These are phyloP conservation scores for Bothriochloa decipiens DNA, from an alignment of 176 grass and related monocot species.

Conservation along the genomic window DNA sequence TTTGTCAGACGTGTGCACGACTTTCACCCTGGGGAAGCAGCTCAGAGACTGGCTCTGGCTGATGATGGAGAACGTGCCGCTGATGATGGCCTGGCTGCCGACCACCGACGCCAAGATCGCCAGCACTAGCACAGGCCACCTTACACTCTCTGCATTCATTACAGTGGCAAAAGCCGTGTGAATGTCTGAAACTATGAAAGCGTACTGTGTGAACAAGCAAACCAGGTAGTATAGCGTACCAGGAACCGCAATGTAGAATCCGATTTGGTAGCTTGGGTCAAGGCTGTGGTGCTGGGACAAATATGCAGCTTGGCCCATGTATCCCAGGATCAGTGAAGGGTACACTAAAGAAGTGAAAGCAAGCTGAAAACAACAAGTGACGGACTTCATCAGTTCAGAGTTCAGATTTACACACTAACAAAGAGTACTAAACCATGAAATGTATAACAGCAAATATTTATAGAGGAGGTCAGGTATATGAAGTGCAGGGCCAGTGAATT, in stretches of 20 bases:
- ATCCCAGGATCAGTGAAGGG: slow-evolving; percentile 85
- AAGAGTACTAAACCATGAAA: not conserved
- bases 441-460: not conserved
- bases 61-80: slow-evolving; percentile 96
- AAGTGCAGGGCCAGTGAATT: slow-evolving; percentile 5
- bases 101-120: slow-evolving; percentile 93
- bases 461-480: not conserved
- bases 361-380: slow-evolving; percentile 54
- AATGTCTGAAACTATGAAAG: not conserved
- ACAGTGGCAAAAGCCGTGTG: not conserved
- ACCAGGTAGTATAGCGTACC: slow-evolving; percentile 36
- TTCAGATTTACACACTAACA: not conserved
- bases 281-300: slow-evolving; percentile 77
- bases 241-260: slow-evolving; percentile 95
- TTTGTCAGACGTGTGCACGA: slow-evolving; percentile 86
- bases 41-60: slow-evolving; percentile 93
- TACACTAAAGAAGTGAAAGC: slow-evolving; percentile 93
- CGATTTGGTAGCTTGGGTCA: slow-evolving; percentile 77
- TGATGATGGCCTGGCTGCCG: slow-evolving; percentile 97
- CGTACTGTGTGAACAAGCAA: not conserved
- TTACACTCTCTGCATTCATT: slow-evolving; percentile 59
- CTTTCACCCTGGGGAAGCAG: slow-evolving; percentile 95
- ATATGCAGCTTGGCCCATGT: slow-evolving; percentile 98
- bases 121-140: slow-evolving; percentile 83
- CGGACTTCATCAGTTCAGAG: slow-evolving; percentile 19